Percentiles rank a stretch among this genome's conserved stretches.
Conservation (phyloP, 371 early-diverging fungal species). For the Mucor velutinosus region DNA sequence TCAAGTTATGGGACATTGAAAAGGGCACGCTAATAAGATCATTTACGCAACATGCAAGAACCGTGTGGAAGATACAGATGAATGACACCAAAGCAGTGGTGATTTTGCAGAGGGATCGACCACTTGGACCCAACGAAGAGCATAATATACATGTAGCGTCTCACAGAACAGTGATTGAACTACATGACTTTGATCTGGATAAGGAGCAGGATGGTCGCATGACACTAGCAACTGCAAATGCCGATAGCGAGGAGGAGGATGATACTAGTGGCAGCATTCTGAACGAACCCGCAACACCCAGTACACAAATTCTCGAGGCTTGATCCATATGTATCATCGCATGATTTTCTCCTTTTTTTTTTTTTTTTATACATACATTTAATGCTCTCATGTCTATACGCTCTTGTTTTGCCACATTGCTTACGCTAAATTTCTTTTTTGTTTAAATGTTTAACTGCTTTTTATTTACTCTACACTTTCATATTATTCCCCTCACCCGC, state of each 20-base stretch:
- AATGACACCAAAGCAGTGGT: conserved; percentile 61
- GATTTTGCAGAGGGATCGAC: conserved; percentile 45
- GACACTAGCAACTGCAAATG: background rate
- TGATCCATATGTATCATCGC: too few species aligned
- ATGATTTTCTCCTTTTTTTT: too few species aligned
- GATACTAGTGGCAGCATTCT: too few species aligned
- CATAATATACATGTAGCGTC: background rate
- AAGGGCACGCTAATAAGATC: conserved; percentile 71
- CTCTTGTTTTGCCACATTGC: too few species aligned
- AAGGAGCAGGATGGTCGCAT: background rate
- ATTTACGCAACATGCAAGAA: conserved; percentile 57
- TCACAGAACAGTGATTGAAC: conserved; percentile 34
- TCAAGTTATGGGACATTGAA: conserved; percentile 82
- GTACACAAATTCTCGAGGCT: too few species aligned
- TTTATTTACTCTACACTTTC: too few species aligned
- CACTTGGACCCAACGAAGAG: conserved; percentile 1
- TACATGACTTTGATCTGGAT: conserved; percentile 42
- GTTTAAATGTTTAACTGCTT: too few species aligned
- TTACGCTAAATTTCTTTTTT: too few species aligned
- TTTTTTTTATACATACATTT: too few species aligned
- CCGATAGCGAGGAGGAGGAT: background rate
- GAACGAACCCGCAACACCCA: too few species aligned
- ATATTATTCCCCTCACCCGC: too few species aligned
- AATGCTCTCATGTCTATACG: too few species aligned
- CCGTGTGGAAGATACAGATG: conserved; percentile 62